Conservation (phyloP, 1,139 yeast species). For the Kodamaea sp. region DNA sequence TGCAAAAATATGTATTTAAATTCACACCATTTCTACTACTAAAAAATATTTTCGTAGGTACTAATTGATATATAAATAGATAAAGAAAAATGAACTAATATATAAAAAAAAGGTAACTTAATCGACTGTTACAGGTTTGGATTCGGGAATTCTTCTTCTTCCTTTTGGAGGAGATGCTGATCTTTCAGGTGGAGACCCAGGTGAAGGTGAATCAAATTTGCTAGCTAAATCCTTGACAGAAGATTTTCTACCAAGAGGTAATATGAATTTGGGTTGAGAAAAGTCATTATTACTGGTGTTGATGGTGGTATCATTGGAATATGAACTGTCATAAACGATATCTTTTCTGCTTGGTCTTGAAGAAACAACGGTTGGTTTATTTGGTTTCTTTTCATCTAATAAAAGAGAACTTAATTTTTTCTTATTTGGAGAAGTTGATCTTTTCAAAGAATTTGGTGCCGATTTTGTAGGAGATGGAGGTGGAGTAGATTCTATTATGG, state of each 20-base stretch:
- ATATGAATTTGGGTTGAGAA: slow-evolving; percentile 29
- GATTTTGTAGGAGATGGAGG: slow-evolving; percentile 22
- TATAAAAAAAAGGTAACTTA: no score
- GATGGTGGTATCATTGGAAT: slow-evolving; percentile 14
- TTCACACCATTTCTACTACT: not conserved
- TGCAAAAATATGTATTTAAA: not conserved
- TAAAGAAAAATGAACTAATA: no score
- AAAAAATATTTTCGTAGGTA: no score
- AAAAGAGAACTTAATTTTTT: slow-evolving; percentile 30
- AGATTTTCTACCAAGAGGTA: slow-evolving; percentile 28
- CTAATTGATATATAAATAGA: no score
- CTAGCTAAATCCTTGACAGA: slow-evolving; percentile 36
- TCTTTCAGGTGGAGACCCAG: slow-evolving; percentile 13
- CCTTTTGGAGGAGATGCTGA: slow-evolving; percentile 13
- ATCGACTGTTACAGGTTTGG: no score
- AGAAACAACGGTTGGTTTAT: slow-evolving; percentile 19
- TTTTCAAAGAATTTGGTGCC: slow-evolving; percentile 24
- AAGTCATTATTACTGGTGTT: slow-evolving; percentile 18
- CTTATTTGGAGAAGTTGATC: slow-evolving; percentile 42
- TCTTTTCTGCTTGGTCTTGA: slow-evolving; percentile 32
- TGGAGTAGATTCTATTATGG: slow-evolving; percentile 13
- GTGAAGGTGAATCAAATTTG: slow-evolving; percentile 25
- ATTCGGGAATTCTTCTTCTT: slow-evolving; percentile 4
- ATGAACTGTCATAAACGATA: slow-evolving; percentile 17
- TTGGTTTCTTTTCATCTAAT: slow-evolving; percentile 15